Evolutionary conservation across 306 rosid genomes (phyloP).

Genomic region (Casuarina equisetifolia): DNA sequence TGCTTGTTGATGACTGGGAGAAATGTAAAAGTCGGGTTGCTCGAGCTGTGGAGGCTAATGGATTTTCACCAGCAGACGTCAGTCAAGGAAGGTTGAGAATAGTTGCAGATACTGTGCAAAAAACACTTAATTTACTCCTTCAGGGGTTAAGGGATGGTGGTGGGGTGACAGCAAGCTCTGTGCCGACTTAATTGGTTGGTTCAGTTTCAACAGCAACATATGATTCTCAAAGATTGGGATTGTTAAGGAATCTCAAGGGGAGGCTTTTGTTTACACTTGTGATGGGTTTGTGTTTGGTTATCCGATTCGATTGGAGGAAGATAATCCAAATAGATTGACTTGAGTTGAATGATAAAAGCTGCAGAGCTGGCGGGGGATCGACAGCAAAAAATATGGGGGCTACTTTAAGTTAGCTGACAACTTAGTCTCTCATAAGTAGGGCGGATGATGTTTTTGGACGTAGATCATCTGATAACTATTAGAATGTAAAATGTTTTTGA

Average conservation of each 20-base stretch:
- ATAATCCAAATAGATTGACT: constrained; percentile 20
- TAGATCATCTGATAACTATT: constrained; percentile 32
- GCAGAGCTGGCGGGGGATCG: constrained; percentile 20
- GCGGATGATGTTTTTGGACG: constrained; percentile 36
- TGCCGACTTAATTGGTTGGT: constrained; percentile 45
- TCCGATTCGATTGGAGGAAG: constrained; percentile 26
- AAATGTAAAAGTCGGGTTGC: constrained; percentile 77
- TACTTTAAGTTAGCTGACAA: constrained; percentile 32
- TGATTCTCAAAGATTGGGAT: constrained; percentile 20
- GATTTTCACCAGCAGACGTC: constrained; percentile 58
- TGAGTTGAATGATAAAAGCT: constrained; percentile 13
- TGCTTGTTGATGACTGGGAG: constrained; percentile 87
- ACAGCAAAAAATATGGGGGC: constrained; percentile 29
- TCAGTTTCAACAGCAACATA: constrained; percentile 23
- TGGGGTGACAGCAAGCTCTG: constrained; percentile 63
- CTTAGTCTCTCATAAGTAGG: constrained; percentile 38
- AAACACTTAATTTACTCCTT: constrained; percentile 68
- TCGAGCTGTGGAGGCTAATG: constrained; percentile 65
- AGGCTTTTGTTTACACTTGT: constrained; percentile 16
- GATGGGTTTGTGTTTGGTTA: constrained; percentile 12
- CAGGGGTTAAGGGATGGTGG: constrained; percentile 85
- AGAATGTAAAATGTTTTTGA: constrained; percentile 51
- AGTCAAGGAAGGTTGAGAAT: constrained; percentile 93
- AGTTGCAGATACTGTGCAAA: constrained; percentile 87
- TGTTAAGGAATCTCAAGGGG: neutral